Evolutionary conservation across 257 asterid genomes (phyloP).

Genomic region (Gentiana straminea): DNA sequence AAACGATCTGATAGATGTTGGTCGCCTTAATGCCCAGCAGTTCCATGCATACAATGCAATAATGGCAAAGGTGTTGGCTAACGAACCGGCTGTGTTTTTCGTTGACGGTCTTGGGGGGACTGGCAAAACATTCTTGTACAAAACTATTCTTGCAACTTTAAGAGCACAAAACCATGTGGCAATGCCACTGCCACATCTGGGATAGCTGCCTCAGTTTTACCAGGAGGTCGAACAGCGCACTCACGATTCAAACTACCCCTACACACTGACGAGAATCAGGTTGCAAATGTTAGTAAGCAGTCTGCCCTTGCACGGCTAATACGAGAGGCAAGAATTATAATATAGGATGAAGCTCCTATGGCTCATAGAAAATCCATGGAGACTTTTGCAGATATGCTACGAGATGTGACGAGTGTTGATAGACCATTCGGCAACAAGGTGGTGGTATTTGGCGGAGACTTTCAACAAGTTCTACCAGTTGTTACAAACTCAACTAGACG

Average conservation of each 20-base stretch:
- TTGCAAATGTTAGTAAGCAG: background rate
- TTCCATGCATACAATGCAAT: background rate
- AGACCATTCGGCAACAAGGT: too few species aligned
- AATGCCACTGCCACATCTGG: too few species aligned
- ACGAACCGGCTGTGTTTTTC: background rate
- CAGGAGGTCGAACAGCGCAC: background rate
- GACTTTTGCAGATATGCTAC: background rate
- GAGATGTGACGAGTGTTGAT: background rate
- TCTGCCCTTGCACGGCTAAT: background rate
- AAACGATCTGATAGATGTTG: too few species aligned
- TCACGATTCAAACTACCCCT: conserved; percentile 1
- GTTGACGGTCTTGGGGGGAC: too few species aligned
- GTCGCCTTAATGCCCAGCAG: too few species aligned
- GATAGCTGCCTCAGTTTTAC: background rate
- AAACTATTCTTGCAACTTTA: background rate
- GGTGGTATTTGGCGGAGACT: too few species aligned
- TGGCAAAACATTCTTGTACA: too few species aligned
- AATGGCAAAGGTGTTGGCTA: background rate
- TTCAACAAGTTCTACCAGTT: too few species aligned
- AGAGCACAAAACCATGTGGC: too few species aligned
- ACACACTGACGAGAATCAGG: background rate
- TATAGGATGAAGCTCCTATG: background rate
- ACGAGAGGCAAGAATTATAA: background rate
- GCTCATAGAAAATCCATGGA: background rate
- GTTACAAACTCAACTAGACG: too few species aligned